phyloP scores from a whole-genome alignment of 169 alveolate genomes.

The Miamiensis avidus region DNA sequence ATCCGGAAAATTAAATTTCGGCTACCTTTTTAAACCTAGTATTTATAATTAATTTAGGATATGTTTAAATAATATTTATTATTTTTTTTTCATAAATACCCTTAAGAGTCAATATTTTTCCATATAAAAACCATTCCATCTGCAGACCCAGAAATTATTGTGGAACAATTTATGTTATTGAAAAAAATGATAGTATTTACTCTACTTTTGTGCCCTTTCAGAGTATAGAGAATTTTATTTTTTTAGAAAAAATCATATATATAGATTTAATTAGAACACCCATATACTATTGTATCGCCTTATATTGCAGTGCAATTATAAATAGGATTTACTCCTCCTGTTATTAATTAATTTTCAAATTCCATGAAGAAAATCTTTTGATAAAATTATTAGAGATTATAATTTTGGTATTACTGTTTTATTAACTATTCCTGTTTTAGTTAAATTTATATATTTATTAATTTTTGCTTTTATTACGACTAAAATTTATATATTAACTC shows the following conservation, averaged over 20 bases:
- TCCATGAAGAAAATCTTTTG: background rate
- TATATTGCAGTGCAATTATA: slow-evolving; percentile 11
- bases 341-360: no score
- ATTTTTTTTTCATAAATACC: background rate
- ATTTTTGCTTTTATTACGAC: no score
- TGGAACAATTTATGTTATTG: slow-evolving; percentile 33
- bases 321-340: slow-evolving; percentile 27
- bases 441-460: no score
- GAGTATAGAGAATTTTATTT: slow-evolving; percentile 40
- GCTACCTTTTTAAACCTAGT: background rate
- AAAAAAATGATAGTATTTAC: slow-evolving; percentile 49
- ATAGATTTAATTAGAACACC: slow-evolving; percentile 45
- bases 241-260: slow-evolving; percentile 33
- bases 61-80: no score
- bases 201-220: slow-evolving; percentile 52
- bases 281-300: slow-evolving; percentile 1
- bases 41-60: background rate
- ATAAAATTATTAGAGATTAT: no score
- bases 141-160: slow-evolving; percentile 43
- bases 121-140: background rate
- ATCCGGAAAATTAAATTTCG: background rate
- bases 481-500: no score
- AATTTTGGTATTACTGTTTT: no score
- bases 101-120: background rate
- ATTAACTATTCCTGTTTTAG: no score